Evolutionary conservation across 768 basidiomycete genomes (phyloP), one percentile per base, ranked within the genome.

Genomic region (Candolleomyces eurysporus): DNA sequence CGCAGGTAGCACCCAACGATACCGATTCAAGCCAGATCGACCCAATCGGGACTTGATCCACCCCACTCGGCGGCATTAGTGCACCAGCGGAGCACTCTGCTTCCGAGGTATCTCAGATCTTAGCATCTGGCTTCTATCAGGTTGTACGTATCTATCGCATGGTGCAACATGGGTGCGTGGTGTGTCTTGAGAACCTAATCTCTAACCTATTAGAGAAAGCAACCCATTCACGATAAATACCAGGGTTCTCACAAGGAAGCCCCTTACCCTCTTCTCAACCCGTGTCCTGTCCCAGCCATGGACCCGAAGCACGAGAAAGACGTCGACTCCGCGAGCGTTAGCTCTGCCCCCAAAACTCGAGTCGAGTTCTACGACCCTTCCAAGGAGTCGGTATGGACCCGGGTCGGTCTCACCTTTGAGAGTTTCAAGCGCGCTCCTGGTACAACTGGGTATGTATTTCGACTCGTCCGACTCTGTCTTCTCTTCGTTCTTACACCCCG

Each of bases 341-440:
- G 58, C 62, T 73, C 71, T 14, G 68, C 42, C 22, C 48, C 67
- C 53, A 60, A 65, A n/a, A 31, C 69, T 36, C 64, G 68, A n/a
- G 67, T 71, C 46, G 72, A 75, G 59, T 76, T 81, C 62, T 81
- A 81, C 57, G 79, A 81, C 66, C 79, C 79, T 14, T 79, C 78
- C 42, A 79, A 81, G 62, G 79, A 81, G 65, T 75, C 72, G 36
- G 63, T 72, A 42, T 79, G 76, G 78, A 81, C 80, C 22, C 79
- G 80, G 42, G 21, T 78, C 16, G 80, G 80, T 56, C 63, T 81
- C 49, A 71, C 67, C 21, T 65, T 67, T 5, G 80, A 81, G 70
- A 78, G 76, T 66, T 80, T 81, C 69, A 81, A 80, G 63, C 73
- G 80, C 43, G 79, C 80, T 51, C 80, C 79, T 40, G 79, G 77